Base-by-base conservation (phyloP, 2,329 filamentous ascomycete species). In the Coleophoma cylindrospora region DNA sequence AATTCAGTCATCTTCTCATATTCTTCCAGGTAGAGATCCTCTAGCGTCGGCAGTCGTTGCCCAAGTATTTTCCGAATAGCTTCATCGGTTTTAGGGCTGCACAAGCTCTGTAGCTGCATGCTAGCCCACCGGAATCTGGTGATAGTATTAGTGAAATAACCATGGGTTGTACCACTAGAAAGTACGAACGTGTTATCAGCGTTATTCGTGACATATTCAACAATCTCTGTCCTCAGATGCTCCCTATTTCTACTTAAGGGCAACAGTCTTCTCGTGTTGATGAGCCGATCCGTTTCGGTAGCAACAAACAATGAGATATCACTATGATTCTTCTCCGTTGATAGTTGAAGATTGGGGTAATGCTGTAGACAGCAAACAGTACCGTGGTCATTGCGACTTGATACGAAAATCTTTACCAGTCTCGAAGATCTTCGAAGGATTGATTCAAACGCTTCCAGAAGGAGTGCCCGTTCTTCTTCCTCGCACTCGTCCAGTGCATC, bases 81-180 rank as follows among this genome's bases (percentile, higher is more conserved):
- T 45, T 53, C 44, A 38, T 55, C 51, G 6, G 45, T 50, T 15
- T 46, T 17, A 10, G 45, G 14, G 40, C 27, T 38, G 38, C 50
- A 54, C 4, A 56, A 40, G 27, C 40, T 50, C 34, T 54, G 47
- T 33, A 56, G 17, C 38, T 56, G 45, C 38, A 56, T n/a, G 40
- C 44, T 52, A 12, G 48, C 52, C 54, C 54, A 56, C 11, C 46
- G 48, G 27, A 56, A 54, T 52, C 49, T 51, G 47, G 22, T 36
- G 32, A 45, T 10, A n/a, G 37, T 14, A 19, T 49, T 37, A 46
- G 36, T 40, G 27, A 27, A 1, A 19, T 14, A 45, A 45, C 12
- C 27, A 43, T 17, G 21, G 45, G 7, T 47, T 13, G n/a, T 4
- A 21, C 19, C 15, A n/a, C 17, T 15, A 40, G 15, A 45, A n/a